Evolutionary conservation across 345 rosid genomes (phyloP).

Genomic region (Populus nigra): DNA sequence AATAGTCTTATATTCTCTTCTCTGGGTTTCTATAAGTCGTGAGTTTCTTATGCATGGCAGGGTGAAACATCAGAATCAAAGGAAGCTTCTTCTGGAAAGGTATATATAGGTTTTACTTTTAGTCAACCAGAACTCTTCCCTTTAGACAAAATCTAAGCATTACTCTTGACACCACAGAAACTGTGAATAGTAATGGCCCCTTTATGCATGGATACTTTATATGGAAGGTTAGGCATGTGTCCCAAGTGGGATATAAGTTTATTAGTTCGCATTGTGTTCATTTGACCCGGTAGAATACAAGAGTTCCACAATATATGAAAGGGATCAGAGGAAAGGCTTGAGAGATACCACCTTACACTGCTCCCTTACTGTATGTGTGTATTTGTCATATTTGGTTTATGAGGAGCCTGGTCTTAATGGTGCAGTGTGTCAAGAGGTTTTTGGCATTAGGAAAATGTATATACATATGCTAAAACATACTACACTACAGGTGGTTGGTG

Average conservation of each 20-base stretch:
- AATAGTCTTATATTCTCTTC: constrained; percentile 3
- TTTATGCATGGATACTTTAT: neutral
- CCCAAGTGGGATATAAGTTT: neutral
- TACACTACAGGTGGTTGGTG: neutral
- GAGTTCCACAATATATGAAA: neutral
- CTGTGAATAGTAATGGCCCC: neutral
- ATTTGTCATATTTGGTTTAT: neutral
- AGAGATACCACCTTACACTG: neutral
- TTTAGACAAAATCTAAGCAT: neutral
- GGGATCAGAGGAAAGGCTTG: neutral
- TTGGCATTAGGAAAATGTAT: neutral
- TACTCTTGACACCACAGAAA: neutral
- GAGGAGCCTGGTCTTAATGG: neutral
- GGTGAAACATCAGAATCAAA: constrained; percentile 80
- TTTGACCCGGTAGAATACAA: neutral
- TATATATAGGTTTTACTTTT: constrained; percentile 18
- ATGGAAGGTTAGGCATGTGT: neutral
- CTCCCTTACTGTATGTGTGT: neutral
- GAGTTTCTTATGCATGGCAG: constrained; percentile 46
- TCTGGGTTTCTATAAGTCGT: neutral
- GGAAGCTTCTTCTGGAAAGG: constrained; percentile 65
- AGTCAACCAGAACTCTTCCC: neutral
- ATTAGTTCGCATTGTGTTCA: neutral
- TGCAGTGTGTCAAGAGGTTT: neutral
- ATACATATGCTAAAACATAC: neutral